Percentiles rank a stretch among this genome's conserved stretches.
These are phyloP conservation scores for Neurospora discreta DNA, from an alignment of 495 filamentous ascomycete species.

Conservation along the genomic window DNA sequence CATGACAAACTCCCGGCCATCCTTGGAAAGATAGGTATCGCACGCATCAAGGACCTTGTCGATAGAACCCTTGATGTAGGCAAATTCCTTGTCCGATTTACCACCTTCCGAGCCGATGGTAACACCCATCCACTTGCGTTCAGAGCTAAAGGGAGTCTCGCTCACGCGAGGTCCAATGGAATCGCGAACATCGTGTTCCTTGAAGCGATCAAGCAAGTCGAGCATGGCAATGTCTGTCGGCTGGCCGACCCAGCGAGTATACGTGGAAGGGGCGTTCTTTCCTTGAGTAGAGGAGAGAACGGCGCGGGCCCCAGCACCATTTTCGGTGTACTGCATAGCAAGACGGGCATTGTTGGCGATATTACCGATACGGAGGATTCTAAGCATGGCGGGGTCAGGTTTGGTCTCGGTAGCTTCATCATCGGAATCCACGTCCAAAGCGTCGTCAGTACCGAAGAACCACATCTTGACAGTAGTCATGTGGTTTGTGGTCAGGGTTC, in stretches of 20 bases:
- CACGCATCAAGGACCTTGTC: slow-evolving; percentile 79
- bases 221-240: slow-evolving; percentile 94
- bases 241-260: slow-evolving; percentile 91
- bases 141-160: slow-evolving; percentile 92
- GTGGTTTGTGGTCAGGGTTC: slow-evolving; percentile 91
- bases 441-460: slow-evolving; percentile 64
- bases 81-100: slow-evolving; percentile 51
- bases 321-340: slow-evolving; percentile 45
- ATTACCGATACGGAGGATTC: slow-evolving; percentile 81
- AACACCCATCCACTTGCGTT: slow-evolving; percentile 98
- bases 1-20: slow-evolving; percentile 77
- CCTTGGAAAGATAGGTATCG: slow-evolving; percentile 79
- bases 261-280: slow-evolving; percentile 44
- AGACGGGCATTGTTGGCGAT: slow-evolving; percentile 92
- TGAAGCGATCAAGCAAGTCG: slow-evolving; percentile 80
- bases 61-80: slow-evolving; percentile 90
- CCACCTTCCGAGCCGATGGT: slow-evolving; percentile 54
- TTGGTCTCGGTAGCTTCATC: slow-evolving; percentile 46
- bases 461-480: slow-evolving; percentile 98
- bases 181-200: slow-evolving; percentile 81
- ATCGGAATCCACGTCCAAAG: slow-evolving; percentile 66
- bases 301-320: slow-evolving; percentile 57
- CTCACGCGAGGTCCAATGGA: slow-evolving; percentile 64
- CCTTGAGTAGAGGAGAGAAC: slow-evolving; percentile 67
- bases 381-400: slow-evolving; percentile 59